Evolutionary conservation across 2,329 filamentous ascomycete genomes (phyloP).

Genomic region (Ophiostoma montium): DNA sequence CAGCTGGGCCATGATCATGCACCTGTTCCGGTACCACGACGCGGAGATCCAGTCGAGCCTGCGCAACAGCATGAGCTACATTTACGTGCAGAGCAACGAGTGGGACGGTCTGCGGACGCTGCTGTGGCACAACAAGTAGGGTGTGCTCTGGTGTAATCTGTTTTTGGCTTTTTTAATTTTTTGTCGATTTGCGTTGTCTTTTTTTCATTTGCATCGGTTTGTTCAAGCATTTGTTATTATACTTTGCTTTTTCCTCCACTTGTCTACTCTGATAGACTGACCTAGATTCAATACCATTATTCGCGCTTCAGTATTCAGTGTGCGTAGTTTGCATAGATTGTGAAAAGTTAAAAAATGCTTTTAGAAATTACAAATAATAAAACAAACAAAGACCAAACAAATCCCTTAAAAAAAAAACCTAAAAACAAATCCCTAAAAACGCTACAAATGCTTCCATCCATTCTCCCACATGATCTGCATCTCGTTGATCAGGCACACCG

Average conservation of each 20-base stretch:
- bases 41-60: slow-evolving; percentile 83
- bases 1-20: slow-evolving; percentile 92
- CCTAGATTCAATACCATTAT: too few relatives aligned
- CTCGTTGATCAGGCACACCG: slow-evolving; percentile 41
- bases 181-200: background rate
- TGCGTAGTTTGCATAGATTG: too few relatives aligned
- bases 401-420: background rate
- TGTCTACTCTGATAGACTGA: too few relatives aligned
- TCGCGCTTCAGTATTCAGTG: background rate
- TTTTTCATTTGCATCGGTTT: too few relatives aligned
- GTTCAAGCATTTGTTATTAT: slow-evolving; percentile 2
- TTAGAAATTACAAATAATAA: background rate
- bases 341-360: background rate
- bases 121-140: slow-evolving; percentile 64
- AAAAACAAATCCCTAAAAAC: background rate
- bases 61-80: slow-evolving; percentile 93
- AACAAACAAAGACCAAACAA: background rate
- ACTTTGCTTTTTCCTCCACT: background rate
- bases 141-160: background rate
- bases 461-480: slow-evolving; percentile 45
- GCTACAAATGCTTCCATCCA: slow-evolving; percentile 42
- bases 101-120: slow-evolving; percentile 83
- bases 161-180: background rate
- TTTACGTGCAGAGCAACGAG: slow-evolving; percentile 77
- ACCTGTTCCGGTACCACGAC: slow-evolving; percentile 82